These are phyloP conservation scores for Leccinum subgranulosum DNA, from an alignment of 768 basidiomycete genomes.

Conservation along the genomic window DNA sequence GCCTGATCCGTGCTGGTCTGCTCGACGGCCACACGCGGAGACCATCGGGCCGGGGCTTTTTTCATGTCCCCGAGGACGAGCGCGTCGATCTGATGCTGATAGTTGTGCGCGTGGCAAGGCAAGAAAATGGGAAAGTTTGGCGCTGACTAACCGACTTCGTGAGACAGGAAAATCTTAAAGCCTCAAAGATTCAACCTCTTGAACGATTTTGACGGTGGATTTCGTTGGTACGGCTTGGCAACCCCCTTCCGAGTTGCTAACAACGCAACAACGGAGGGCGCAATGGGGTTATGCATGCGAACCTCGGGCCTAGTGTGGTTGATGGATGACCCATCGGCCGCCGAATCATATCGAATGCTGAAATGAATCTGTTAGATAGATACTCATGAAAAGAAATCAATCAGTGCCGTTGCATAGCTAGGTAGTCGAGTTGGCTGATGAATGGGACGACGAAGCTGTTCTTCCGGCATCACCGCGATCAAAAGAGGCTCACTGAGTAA, in stretches of 20 bases:
- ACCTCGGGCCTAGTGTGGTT: neutral
- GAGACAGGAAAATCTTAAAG: neutral
- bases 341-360: neutral
- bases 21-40: neutral
- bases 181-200: neutral
- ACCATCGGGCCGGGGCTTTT: neutral
- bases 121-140: neutral
- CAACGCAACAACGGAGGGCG: neutral
- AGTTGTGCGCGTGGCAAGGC: neutral
- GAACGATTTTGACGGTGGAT: too few relatives aligned
- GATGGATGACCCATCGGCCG: neutral
- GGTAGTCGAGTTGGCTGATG: neutral
- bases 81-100: neutral
- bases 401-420: neutral
- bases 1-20: neutral
- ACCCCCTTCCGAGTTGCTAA: too few relatives aligned
- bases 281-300: constrained; percentile 4
- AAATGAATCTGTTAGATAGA: neutral
- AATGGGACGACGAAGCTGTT: neutral
- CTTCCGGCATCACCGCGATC: constrained; percentile 2
- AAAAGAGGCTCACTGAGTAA: neutral
- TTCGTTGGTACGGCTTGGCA: too few relatives aligned
- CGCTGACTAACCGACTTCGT: neutral
- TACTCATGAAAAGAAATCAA: neutral
- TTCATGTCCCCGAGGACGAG: neutral